These are phyloP conservation scores for Rubroboletus pulcherrimus DNA, from an alignment of 768 basidiomycete genomes.

Conservation along the genomic window DNA sequence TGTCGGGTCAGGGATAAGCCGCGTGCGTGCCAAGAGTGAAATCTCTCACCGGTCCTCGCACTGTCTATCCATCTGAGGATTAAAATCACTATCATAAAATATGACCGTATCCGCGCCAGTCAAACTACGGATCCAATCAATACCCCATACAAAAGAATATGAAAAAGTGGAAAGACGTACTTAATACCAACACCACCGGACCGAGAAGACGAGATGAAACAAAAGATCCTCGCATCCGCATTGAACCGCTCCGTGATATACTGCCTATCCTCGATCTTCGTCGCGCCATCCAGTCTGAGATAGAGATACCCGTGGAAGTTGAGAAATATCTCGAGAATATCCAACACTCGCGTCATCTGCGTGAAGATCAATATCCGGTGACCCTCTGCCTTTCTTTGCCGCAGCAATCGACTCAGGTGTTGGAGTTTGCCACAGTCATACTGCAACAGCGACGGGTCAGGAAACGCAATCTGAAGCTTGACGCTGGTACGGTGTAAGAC, in stretches of 20 bases:
- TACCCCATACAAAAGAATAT: constrained; percentile 13
- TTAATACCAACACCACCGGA: constrained; percentile 93
- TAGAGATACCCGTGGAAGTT: constrained; percentile 93
- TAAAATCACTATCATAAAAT: constrained; percentile 97
- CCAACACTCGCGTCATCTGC: constrained; percentile 92
- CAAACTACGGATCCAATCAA: constrained; percentile 41
- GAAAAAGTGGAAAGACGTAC: constrained; percentile 41
- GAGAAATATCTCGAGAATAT: constrained; percentile 90
- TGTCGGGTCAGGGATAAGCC: neutral
- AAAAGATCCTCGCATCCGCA: constrained; percentile 73
- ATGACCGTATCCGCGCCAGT: constrained; percentile 94
- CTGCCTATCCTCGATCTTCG: constrained; percentile 91
- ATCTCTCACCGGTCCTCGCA: constrained; percentile 82
- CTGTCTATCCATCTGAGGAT: constrained; percentile 96
- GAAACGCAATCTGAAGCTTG: constrained; percentile 90
- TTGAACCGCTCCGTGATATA: constrained; percentile 88
- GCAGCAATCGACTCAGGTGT: constrained; percentile 70
- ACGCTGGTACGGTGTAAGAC: constrained; percentile 70
- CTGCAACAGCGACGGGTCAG: constrained; percentile 82
- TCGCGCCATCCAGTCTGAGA: constrained; percentile 90
- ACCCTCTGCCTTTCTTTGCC: constrained; percentile 80
- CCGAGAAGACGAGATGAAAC: constrained; percentile 83
- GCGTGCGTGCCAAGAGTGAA: neutral
- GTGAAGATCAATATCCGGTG: constrained; percentile 95
- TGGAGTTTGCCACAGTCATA: constrained; percentile 98